Conservation (phyloP, 2,329 filamentous ascomycete species). For the Colletotrichum plurivorum region DNA sequence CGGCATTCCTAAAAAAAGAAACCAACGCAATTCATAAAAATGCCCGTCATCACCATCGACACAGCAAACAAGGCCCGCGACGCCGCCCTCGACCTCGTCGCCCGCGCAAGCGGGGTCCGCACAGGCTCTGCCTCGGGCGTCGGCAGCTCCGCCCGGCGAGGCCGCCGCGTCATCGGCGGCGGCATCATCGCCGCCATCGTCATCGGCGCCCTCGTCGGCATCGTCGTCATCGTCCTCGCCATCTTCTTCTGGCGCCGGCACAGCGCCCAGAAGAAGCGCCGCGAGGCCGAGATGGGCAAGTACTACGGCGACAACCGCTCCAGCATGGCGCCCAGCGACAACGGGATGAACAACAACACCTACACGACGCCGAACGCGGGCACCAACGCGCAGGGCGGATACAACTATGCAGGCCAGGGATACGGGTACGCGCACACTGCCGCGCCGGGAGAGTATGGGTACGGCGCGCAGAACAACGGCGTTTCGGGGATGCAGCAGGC, state of each 20-base stretch:
- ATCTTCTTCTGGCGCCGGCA: constrained; percentile 17
- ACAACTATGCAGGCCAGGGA: constrained; percentile 16
- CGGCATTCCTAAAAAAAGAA: too few relatives aligned
- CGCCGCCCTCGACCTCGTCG: neutral
- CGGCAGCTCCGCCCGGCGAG: neutral
- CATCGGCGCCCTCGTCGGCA: neutral
- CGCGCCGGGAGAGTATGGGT: constrained; percentile 20
- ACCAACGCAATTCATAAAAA: neutral
- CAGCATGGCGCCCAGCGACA: constrained; percentile 23
- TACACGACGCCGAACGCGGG: neutral
- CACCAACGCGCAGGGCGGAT: constrained; percentile 17
- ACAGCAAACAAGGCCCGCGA: neutral
- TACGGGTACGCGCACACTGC: constrained; percentile 34
- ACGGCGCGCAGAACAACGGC: constrained; percentile 3
- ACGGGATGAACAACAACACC: constrained; percentile 1
- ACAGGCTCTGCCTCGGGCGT: neutral
- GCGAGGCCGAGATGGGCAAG: constrained; percentile 32
- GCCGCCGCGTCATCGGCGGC: constrained; percentile 3
- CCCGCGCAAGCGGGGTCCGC: constrained; percentile 1
- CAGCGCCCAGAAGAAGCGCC: neutral
- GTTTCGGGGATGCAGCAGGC: constrained; percentile 13
- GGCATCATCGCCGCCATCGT: constrained; percentile 36
- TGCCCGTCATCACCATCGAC: constrained; percentile 26
- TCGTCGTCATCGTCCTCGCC: constrained; percentile 2
- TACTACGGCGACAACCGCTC: constrained; percentile 34